Evolutionary conservation across 768 basidiomycete genomes (phyloP).

Genomic region (Mrakia gelida): DNA sequence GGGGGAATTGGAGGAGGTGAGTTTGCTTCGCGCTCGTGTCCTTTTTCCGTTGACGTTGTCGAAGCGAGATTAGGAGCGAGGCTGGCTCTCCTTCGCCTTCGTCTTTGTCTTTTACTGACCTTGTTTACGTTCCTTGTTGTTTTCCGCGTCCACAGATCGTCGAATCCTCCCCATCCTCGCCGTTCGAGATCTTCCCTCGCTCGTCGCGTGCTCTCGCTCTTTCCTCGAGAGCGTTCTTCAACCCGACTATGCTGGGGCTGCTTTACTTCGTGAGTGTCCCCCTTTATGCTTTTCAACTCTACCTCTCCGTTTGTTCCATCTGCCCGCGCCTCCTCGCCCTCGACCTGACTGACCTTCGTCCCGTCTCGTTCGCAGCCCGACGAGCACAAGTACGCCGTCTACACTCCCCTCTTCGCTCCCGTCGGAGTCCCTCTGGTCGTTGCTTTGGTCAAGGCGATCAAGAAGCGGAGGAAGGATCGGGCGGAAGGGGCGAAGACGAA

Average conservation of each 20-base stretch:
- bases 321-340: neutral
- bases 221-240: conserved; percentile 87
- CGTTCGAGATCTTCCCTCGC: conserved; percentile 50
- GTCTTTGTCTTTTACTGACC: no score
- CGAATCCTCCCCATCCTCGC: conserved; percentile 31
- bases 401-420: conserved; percentile 90
- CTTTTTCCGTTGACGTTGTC: neutral
- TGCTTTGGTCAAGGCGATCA: conserved; percentile 66
- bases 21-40: conserved; percentile 33
- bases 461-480: conserved; percentile 36
- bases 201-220: conserved; percentile 62
- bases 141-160: conserved; percentile 14
- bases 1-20: conserved; percentile 66
- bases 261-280: conserved; percentile 76
- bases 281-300: neutral
- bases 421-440: conserved; percentile 76
- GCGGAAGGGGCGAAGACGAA: no score
- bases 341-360: neutral
- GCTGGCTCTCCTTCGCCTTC: no score
- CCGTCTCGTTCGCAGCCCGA: conserved; percentile 53
- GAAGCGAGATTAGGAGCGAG: neutral
- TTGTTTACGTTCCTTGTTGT: neutral
- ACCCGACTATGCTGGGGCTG: conserved; percentile 90
- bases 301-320: neutral
- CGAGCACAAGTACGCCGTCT: conserved; percentile 96